Base-by-base conservation (phyloP, 495 filamentous ascomycete genomes). In the Penicillium subrubescens region DNA sequence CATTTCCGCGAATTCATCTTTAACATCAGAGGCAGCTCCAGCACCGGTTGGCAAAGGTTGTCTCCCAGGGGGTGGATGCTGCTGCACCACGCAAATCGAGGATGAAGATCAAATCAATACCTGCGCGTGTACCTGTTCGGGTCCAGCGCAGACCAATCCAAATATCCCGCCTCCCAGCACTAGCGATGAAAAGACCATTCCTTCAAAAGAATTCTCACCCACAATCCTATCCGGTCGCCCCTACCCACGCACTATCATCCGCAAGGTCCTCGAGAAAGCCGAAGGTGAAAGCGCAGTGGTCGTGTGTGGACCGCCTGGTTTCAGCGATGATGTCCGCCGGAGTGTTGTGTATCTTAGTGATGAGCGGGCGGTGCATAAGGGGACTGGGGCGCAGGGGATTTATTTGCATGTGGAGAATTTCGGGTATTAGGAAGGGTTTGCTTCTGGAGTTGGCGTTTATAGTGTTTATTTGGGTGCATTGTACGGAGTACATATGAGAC, bases 281-380 rank as follows among this genome's bases (percentile, higher is more conserved):
- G 81, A 83, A 19, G 94, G 93, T 2, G 93, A 97, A 81, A 92
- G 86, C 17, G 90, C 89, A 0, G 90, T 97, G 0, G 89, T 92
- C 0, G 92, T 92, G 1, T 96, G 93, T 67, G 93, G 93, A 35
- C 90, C 90, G 7, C 76, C 76, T 27, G 87, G 87, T 0, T 68
- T 97, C 59, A 85, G 87, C 5, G 82, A 87, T 33, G 82, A 84
- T 59, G 86, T 90, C 2, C 81, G 92, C 43, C 86, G 84, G 33
- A 87, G 81, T 55, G 89, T 92, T 1, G 90, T 89, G 0, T 82
- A 76, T 17, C 69, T 97, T 52, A 91, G 90, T 64, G 90, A 97
- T 76, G 94, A 97, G 75, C 78, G 94, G 57, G 93, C 91, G 0
- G 90, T 96, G 39, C 92, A 96, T 67, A 97, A 97, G 70, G 93